phyloP scores from a whole-genome alignment of 2,329 filamentous ascomycete genomes.

The Trichophyton simii region DNA sequence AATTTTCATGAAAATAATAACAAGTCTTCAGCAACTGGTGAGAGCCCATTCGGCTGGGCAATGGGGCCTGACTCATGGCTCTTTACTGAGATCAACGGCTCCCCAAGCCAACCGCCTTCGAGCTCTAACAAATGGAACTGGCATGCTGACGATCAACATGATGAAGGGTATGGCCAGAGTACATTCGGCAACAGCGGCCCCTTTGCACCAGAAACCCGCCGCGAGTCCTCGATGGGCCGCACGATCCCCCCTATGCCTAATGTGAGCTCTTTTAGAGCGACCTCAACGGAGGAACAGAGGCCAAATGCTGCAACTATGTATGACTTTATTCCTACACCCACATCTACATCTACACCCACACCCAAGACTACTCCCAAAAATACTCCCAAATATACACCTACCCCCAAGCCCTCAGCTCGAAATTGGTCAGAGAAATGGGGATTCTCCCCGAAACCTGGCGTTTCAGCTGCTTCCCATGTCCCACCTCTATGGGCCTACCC shows the following conservation, averaged over 20 bases:
- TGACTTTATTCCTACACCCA: constrained; percentile 8
- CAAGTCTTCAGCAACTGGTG: constrained; percentile 17
- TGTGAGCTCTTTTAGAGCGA: not conserved
- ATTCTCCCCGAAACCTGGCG: not conserved
- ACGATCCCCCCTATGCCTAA: constrained; percentile 4
- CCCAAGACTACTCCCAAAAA: too few relatives aligned
- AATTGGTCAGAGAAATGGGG: constrained; percentile 14
- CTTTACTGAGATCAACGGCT: constrained; percentile 13
- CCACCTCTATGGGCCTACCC: constrained; percentile 2
- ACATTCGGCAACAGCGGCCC: constrained; percentile 4
- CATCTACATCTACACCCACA: too few relatives aligned
- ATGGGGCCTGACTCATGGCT: constrained; percentile 12
- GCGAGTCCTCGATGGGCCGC: not conserved
- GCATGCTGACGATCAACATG: constrained; percentile 18
- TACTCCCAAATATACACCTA: too few relatives aligned
- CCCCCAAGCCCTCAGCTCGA: constrained; percentile 7
- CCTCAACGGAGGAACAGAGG: not conserved
- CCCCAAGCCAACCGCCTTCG: not conserved
- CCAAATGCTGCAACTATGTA: constrained; percentile 13
- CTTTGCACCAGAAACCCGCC: not conserved
- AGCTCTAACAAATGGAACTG: constrained; percentile 12
- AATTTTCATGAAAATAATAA: constrained; percentile 16
- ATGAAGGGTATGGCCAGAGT: constrained; percentile 25
- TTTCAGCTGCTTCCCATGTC: not conserved
- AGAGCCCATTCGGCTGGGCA: constrained; percentile 17